Evolutionary conservation across 805 yeast genomes (phyloP), one percentile per base, ranked within the genome.

Genomic region (Candida nonsorbophila): DNA sequence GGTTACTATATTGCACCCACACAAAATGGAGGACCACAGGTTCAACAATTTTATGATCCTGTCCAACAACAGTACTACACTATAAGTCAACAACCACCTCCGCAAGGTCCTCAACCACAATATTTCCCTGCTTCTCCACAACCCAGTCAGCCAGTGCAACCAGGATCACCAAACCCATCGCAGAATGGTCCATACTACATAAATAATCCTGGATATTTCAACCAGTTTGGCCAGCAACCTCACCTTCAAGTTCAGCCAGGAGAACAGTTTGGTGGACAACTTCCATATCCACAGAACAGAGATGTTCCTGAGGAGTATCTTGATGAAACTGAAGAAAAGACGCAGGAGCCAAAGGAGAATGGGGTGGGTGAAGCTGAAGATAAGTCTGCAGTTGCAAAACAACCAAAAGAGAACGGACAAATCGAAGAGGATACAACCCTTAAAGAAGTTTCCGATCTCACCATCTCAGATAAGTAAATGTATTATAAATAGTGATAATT

Each of bases 31-130:
- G 43, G 44, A 21, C 55, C 37, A 34, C 64, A 51, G 34, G 55
- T 62, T 4, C 69, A 60, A 37, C 67, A 58, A 35, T 60, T 58
- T 32, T 64, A 61, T 39, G 69, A 63, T 34, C 69, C 69, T 1
- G 59, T 60, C 5, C 66, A 58, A 45, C 69, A 63, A 41, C 69
- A 62, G 35, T 62, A 56, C 33, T 63, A 49, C 34, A 63, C 63
- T 8, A 46, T 63, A 23, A 54, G 61, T 16, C 67, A 67, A 21
- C 51, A 47, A 24, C 41, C 50, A 3, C 51, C 34, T 17, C 38
- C 39, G 19, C 49, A 46, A 20, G 49, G 49, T 7, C 62, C 55
- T 4, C 58, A 51, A 35, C 60, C 64, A 2, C 68, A 62, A 29
- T 58, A 55, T 41, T 60, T 60, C 39, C 63, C 65, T 3, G 41